Evolutionary conservation across 108 stramenopile genomes (phyloP).

Genomic region (Nannochloropsis gaditana): DNA sequence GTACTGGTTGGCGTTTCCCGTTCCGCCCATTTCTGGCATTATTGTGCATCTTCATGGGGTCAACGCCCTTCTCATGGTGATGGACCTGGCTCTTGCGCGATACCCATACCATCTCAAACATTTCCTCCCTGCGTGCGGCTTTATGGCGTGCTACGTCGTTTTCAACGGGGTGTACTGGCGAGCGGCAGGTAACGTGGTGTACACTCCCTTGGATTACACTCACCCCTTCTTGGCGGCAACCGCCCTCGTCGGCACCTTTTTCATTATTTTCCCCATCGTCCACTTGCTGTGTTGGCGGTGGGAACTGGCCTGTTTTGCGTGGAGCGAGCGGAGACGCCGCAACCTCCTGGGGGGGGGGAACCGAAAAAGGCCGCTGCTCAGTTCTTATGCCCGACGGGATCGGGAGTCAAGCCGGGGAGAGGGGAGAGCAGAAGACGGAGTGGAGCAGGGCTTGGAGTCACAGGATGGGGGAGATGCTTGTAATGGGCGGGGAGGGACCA

Average conservation of each 20-base stretch:
- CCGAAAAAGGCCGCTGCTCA: background rate
- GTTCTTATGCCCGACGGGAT: no score
- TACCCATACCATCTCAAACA: constrained; percentile 9
- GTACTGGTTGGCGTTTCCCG: background rate
- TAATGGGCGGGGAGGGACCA: background rate
- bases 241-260: background rate
- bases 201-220: background rate
- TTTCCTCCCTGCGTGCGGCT: background rate
- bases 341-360: background rate
- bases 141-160: background rate
- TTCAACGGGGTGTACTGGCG: background rate
- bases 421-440: constrained; percentile 68
- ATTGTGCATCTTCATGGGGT: background rate
- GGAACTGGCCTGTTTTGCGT: background rate
- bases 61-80: background rate
- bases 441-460: constrained; percentile 68
- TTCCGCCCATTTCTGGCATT: background rate
- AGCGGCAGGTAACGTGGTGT: background rate
- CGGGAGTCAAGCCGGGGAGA: constrained; percentile 61
- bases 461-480: background rate
- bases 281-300: background rate
- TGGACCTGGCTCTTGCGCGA: background rate
- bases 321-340: background rate
- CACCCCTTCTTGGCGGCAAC: background rate
- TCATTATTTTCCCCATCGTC: background rate